Base-by-base conservation (phyloP, 768 basidiomycete species). In the Hygrocybe punicea region DNA sequence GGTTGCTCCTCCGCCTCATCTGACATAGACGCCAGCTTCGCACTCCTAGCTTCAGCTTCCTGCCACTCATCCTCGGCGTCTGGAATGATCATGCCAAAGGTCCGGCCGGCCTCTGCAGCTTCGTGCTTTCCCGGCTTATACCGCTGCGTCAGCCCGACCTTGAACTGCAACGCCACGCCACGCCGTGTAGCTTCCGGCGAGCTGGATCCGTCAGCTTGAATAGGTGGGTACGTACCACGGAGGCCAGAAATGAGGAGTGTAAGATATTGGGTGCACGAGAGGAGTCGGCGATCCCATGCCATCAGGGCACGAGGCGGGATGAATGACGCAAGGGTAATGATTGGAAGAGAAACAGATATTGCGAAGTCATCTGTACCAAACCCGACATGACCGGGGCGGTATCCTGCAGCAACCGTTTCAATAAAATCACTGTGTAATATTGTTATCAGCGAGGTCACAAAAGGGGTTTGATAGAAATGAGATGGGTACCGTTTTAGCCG, bases 201-300 rank as follows among this genome's bases (percentile, higher is more conserved):
- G 34, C 79, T 76, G 1, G 67, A 69, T 11, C 79, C 84, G 51
- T 79, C 77, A 3, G 67, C 59, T 49, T 71, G 63, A 40, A 85
- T 57, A 42, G 80, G 69, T n/a, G 84, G 86, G 69, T 86, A 84
- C 47, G 76, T 62, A 2, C 79, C 76, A 19, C 72, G 69, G 56
- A 82, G 73, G 6, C 85, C 82, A 16, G 81, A 81, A 14, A 89
- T 81, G 24, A 89, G 76, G n/a, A 89, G 77, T 5, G 81, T 82
- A 47, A 90, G 73, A 69, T 87, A 76, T 19, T 81, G 81, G 11
- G 79, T 71, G 29, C 78, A 76, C 4, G 81, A 75, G 19, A 89
- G 75, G 5, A 89, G 77, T 8, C 79, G 79, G 13, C 81, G 75
- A 63, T 90, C 88, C 88, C 88, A 90, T 21, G 87, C 86, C 69